Conservation (phyloP, 2,329 filamentous ascomycete genomes). For the Harringtonia aguacate region DNA sequence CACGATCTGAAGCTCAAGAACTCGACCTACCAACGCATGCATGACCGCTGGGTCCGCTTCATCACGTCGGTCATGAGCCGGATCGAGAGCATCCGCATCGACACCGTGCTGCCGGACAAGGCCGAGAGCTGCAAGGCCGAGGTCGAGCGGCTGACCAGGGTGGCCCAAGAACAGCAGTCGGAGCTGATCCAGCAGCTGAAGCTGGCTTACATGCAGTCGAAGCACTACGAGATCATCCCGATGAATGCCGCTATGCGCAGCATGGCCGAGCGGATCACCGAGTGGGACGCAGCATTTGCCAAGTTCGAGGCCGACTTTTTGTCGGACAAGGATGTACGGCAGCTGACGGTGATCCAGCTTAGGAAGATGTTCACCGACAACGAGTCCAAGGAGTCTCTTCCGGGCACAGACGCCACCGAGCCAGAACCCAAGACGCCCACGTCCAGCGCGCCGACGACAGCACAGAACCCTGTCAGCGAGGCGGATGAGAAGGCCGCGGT, state of each 20-base stretch:
- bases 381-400: constrained; percentile 67
- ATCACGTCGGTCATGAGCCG: constrained; percentile 78
- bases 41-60: constrained; percentile 75
- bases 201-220: constrained; percentile 82
- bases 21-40: constrained; percentile 71
- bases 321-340: constrained; percentile 90
- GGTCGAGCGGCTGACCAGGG: constrained; percentile 66
- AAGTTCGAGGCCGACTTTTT: constrained; percentile 92
- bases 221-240: constrained; percentile 94
- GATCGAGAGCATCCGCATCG: constrained; percentile 79
- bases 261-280: constrained; percentile 84
- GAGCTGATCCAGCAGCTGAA: constrained; percentile 68
- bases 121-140: constrained; percentile 71
- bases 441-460: no score
- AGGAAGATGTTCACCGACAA: constrained; percentile 93
- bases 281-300: constrained; percentile 84
- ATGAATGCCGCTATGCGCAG: constrained; percentile 80
- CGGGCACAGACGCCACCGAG: constrained; percentile 47
- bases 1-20: constrained; percentile 90
- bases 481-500: neutral
- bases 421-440: constrained; percentile 20
- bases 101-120: constrained; percentile 83
- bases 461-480: no score
- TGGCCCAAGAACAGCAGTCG: constrained; percentile 73
- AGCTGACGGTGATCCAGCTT: constrained; percentile 82